Base-by-base conservation (phyloP, 2,329 filamentous ascomycete species). In the Penicillium freii region DNA sequence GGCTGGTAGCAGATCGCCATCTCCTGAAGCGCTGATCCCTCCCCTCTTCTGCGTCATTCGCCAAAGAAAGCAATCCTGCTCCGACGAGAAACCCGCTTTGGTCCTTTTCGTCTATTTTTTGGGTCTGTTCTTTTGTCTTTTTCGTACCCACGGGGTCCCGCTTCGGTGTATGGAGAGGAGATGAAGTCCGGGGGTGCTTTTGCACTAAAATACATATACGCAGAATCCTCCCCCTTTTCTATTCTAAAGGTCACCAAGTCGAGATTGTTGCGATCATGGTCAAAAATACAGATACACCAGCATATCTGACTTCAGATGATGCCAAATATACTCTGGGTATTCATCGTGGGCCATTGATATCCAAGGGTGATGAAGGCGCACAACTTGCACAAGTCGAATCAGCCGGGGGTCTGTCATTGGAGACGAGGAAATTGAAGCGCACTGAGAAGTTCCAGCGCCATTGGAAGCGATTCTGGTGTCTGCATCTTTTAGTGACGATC, bases 391-490 rank as follows among this genome's bases (percentile, higher is more conserved):
- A 69, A 53, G 51, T 70, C 52, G 67, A 70, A 51, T 67, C 68
- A 11, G 63, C 62, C 15, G 63, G 71, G 27, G 66, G 66, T 11
- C 51, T 70, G 10, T 68, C 69, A 6, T 52, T 73, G 29, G 68
- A 66, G 23, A 68, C 61, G 17, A 58, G 54, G 7, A 57, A 65
- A 19, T 58, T 58, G 23, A 71, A 66, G 29, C 65, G 56, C 25
- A 66, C 62, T 21, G 62, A 71, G 54, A 70, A 64, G 29, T 44
- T 75, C 1, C 62, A 66, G 27, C 66, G 66, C 17, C 75, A 78
- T 59, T 75, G 69, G 65, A 69, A 66, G 27, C 69, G 73, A 17
- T 76, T 73, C 63, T 76, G 74, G 74, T 71, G 67, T 46, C 73
- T 69, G 53, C 75, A 77, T 60, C 36, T 69, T 4, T 62, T 77